Conservation (phyloP, 306 rosid genomes). For the Potentilla sterilis region DNA sequence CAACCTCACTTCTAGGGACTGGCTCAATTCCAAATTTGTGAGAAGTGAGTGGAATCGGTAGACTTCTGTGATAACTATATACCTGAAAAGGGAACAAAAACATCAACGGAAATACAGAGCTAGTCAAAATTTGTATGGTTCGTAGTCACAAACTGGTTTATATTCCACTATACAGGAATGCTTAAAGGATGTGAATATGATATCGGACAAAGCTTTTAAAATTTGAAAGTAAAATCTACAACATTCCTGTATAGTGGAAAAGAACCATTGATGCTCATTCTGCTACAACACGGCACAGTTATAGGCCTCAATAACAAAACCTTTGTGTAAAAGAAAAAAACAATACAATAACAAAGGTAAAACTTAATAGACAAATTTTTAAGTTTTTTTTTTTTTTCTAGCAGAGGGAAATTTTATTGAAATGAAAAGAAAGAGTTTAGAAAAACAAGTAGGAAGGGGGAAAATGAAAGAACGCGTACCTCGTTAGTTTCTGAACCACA, state of each 20-base stretch:
- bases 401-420: not conserved
- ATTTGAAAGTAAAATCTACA: not conserved
- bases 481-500: constrained; percentile 83
- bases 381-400: not conserved
- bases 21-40: constrained; percentile 54
- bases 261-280: not conserved
- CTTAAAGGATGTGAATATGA: not conserved
- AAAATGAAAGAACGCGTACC: constrained; percentile 32
- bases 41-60: constrained; percentile 60
- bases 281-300: not conserved
- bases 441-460: not conserved
- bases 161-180: not conserved
- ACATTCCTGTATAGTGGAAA: no score
- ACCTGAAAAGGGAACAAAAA: constrained; percentile 46
- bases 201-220: not conserved
- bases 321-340: not conserved
- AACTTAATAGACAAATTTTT: not conserved
- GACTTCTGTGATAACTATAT: constrained; percentile 56
- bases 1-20: constrained; percentile 42
- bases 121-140: not conserved
- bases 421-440: not conserved
- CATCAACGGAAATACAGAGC: not conserved
- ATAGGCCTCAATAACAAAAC: not conserved
- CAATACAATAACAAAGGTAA: constrained; percentile 3
- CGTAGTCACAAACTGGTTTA: not conserved